Conservation (phyloP, 768 basidiomycete genomes). For the Mycena albidolilacea region DNA sequence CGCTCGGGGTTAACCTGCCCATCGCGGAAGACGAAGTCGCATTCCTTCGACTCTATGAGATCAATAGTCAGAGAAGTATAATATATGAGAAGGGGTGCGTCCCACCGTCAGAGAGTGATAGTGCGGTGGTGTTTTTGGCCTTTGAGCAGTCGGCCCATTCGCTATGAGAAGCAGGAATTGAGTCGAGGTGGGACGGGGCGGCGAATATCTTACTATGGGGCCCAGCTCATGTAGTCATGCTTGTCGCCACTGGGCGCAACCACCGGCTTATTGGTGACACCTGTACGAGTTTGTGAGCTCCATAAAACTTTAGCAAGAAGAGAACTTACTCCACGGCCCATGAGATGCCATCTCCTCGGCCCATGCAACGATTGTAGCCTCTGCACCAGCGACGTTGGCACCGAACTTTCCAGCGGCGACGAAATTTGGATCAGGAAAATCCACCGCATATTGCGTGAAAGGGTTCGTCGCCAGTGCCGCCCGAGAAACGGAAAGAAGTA, state of each 20-base stretch:
- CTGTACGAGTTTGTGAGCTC: conserved; percentile 46
- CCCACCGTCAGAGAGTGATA: conserved; percentile 66
- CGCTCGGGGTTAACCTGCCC: conserved; percentile 78
- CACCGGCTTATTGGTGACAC: conserved; percentile 64
- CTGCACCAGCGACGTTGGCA: conserved; percentile 58
- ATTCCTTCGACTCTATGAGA: conserved; percentile 60
- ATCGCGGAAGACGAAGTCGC: conserved; percentile 69
- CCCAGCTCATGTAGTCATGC: conserved; percentile 80
- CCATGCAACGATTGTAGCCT: conserved; percentile 62
- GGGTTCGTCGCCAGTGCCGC: conserved; percentile 21
- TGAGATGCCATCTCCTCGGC: conserved; percentile 58
- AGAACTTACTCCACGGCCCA: conserved; percentile 69
- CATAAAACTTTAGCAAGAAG: background rate
- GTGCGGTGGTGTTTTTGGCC: conserved; percentile 69
- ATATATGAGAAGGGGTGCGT: background rate
- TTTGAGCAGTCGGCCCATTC: conserved; percentile 76
- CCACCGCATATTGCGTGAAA: conserved; percentile 59
- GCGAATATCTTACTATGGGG: conserved; percentile 68
- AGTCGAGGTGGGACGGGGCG: background rate
- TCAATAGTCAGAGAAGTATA: background rate
- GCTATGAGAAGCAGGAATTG: conserved; percentile 45
- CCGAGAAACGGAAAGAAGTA: conserved; percentile 9
- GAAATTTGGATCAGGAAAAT: conserved; percentile 68
- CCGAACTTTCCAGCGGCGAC: conserved; percentile 60
- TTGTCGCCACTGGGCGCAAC: conserved; percentile 67